phyloP scores from a whole-genome alignment of 2,329 filamentous ascomycete genomes.

The Endothia cerciana region DNA sequence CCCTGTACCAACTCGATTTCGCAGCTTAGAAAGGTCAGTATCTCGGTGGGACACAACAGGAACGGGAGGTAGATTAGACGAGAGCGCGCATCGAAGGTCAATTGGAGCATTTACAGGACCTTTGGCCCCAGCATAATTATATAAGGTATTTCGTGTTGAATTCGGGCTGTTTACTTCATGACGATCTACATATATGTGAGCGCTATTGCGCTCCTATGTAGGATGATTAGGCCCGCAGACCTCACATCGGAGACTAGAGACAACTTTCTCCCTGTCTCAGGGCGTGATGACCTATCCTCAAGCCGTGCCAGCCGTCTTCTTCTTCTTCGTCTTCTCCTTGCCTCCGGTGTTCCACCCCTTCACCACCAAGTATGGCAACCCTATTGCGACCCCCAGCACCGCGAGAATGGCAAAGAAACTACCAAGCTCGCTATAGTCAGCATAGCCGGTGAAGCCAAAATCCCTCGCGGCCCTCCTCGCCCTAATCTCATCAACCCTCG shows the following conservation, averaged over 20 bases:
- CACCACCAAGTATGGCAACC: constrained; percentile 49
- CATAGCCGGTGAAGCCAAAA: constrained; percentile 40
- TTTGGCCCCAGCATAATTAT: not conserved
- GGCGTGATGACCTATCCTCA: not conserved
- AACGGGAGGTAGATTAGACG: constrained; percentile 30
- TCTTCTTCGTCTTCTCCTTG: constrained; percentile 33
- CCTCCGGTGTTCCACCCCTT: constrained; percentile 37
- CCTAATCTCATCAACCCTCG: constrained; percentile 58
- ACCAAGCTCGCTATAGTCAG: constrained; percentile 36
- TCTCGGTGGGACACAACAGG: constrained; percentile 16
- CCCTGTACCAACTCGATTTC: constrained; percentile 25
- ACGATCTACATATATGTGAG: not conserved
- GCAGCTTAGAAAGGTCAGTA: constrained; percentile 24
- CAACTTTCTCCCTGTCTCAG: not conserved
- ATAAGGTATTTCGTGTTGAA: not conserved
- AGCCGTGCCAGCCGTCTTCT: not conserved
- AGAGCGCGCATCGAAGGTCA: constrained; percentile 20
- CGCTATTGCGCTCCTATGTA: not conserved
- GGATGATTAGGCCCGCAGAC: not conserved
- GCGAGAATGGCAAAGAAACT: constrained; percentile 56
- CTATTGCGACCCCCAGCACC: constrained; percentile 50
- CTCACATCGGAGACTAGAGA: not conserved
- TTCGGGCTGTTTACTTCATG: not conserved
- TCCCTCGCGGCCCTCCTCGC: constrained; percentile 45
- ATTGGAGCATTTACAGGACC: constrained; percentile 5